These are phyloP conservation scores for Lycium ferocissimum DNA, from an alignment of 257 asterid genomes.

Conservation along the genomic window DNA sequence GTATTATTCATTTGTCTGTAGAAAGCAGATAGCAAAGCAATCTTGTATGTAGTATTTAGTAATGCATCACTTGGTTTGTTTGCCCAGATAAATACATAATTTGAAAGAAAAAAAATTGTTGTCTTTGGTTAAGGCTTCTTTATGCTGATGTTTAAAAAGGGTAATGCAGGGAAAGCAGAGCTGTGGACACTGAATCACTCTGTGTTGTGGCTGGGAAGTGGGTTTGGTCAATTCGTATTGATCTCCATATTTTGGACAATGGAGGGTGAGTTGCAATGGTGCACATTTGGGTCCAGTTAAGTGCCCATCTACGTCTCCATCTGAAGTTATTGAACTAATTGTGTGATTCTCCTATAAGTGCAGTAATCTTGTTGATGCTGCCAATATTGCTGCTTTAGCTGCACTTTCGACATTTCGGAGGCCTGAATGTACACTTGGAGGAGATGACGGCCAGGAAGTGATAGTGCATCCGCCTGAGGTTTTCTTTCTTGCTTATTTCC, in stretches of 20 bases:
- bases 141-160: slow-evolving; percentile 10
- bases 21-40: neutral
- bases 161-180: slow-evolving; percentile 89
- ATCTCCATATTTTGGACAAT: slow-evolving; percentile 91
- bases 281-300: neutral
- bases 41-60: neutral
- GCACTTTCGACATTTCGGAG: slow-evolving; percentile 91
- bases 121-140: slow-evolving; percentile 22
- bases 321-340: slow-evolving; percentile 19
- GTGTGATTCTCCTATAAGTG: slow-evolving; percentile 24
- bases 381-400: slow-evolving; percentile 94
- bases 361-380: slow-evolving; percentile 97
- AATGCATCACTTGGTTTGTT: neutral
- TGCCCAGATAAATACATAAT: neutral
- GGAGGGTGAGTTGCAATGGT: slow-evolving; percentile 70
- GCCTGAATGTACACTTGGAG: slow-evolving; percentile 89
- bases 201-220: slow-evolving; percentile 93
- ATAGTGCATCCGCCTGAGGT: slow-evolving; percentile 84
- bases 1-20: neutral
- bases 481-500: slow-evolving; percentile 31
- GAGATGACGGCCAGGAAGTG: slow-evolving; percentile 85
- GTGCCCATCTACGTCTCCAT: neutral
- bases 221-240: slow-evolving; percentile 95
- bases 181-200: slow-evolving; percentile 93
- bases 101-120: neutral